These are phyloP conservation scores for Aotearoamyces nothofagi DNA, from an alignment of 2,329 filamentous ascomycete species.

Conservation along the genomic window DNA sequence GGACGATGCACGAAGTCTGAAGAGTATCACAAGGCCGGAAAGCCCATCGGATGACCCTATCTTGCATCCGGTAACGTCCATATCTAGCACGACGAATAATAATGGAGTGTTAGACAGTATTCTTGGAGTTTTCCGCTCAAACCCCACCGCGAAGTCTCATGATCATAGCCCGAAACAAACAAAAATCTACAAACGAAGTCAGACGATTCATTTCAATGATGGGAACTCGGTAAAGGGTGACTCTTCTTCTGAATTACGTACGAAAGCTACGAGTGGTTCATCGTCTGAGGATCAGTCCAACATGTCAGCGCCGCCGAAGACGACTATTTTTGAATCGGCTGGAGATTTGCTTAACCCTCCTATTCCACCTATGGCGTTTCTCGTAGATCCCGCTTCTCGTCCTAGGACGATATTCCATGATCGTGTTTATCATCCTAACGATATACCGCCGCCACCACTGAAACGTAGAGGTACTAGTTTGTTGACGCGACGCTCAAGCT, in stretches of 20 bases:
- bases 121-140: constrained; percentile 55
- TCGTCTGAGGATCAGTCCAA: constrained; percentile 28
- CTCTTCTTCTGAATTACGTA: constrained; percentile 16
- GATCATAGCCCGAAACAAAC: constrained; percentile 41
- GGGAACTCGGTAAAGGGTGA: constrained; percentile 10
- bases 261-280: constrained; percentile 13
- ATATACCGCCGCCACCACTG: constrained; percentile 72
- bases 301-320: constrained; percentile 64
- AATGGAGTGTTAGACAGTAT: constrained; percentile 2
- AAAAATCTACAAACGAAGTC: constrained; percentile 62
- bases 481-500: constrained; percentile 9
- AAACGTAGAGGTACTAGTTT: constrained; percentile 28
- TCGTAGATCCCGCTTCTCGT: constrained; percentile 69
- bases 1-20: constrained; percentile 46
- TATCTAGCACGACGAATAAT: constrained; percentile 22
- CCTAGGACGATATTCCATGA: constrained; percentile 93
- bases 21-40: constrained; percentile 26
- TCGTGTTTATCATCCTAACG: constrained; percentile 80
- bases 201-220: constrained; percentile 45
- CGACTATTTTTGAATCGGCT: constrained; percentile 89
- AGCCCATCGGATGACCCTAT: too few relatives aligned
- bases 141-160: constrained; percentile 32
- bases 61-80: too few relatives aligned
- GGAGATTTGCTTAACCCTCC: constrained; percentile 86
- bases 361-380: constrained; percentile 64